Percentiles rank a stretch among this genome's conserved stretches.
Evolutionary conservation across 2,329 filamentous ascomycete species (phyloP).

Genomic region (Xylariaceae sp.): DNA sequence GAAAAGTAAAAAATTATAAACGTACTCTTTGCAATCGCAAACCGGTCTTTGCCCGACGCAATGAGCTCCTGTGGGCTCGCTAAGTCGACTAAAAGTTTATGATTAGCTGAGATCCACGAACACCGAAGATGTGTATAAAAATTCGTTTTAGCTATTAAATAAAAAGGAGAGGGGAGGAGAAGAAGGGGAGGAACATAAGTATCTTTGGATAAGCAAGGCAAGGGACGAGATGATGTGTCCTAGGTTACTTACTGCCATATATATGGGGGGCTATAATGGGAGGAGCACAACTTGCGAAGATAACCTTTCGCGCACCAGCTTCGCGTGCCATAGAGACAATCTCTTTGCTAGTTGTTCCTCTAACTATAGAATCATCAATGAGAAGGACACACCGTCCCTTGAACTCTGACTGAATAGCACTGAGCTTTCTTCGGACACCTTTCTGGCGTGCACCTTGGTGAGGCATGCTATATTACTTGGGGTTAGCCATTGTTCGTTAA

Average conservation of each 20-base stretch:
- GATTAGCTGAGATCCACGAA: background rate
- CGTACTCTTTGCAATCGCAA: constrained; percentile 49
- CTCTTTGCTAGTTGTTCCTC: constrained; percentile 79
- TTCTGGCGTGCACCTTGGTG: constrained; percentile 80
- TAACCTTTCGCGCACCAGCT: constrained; percentile 78
- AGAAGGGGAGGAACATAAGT: background rate
- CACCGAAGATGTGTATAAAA: background rate
- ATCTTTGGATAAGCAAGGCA: background rate
- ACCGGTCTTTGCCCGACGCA: constrained; percentile 65
- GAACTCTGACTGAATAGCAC: constrained; percentile 85
- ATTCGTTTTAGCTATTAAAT: too few relatives aligned
- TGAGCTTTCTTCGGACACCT: constrained; percentile 87
- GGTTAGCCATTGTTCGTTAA: constrained; percentile 15
- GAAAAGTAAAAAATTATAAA: background rate
- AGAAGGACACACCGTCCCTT: constrained; percentile 77
- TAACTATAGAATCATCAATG: constrained; percentile 88
- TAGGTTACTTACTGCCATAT: constrained; percentile 53
- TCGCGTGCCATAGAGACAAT: constrained; percentile 85
- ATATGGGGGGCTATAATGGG: constrained; percentile 86
- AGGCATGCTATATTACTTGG: constrained; percentile 59
- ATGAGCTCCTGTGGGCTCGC: constrained; percentile 72
- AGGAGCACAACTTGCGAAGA: constrained; percentile 81
- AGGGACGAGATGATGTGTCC: background rate
- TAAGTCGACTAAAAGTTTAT: constrained; percentile 53
- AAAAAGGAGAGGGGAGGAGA: too few relatives aligned